These are phyloP conservation scores for Acrocalymma vagum DNA, from an alignment of 2,329 filamentous ascomycete species.

Conservation along the genomic window DNA sequence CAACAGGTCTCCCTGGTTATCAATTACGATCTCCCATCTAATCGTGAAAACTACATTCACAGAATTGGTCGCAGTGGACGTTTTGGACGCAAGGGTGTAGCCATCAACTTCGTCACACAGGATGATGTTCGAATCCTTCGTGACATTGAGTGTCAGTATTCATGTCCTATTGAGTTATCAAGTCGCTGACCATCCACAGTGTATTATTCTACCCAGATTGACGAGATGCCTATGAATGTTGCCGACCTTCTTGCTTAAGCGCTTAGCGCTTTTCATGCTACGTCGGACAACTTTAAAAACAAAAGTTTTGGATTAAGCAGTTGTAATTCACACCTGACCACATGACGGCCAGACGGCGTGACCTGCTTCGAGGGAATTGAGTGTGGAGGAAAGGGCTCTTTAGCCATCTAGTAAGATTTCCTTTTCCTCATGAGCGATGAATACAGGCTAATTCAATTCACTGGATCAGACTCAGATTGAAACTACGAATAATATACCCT, in stretches of 20 bases:
- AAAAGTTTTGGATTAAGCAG: not conserved
- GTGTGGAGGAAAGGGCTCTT: constrained; percentile 46
- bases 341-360: constrained; percentile 10
- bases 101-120: constrained; percentile 99
- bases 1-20: constrained; percentile 98
- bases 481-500: too few relatives aligned
- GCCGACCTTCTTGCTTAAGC: constrained; percentile 41
- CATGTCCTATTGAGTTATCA: not conserved
- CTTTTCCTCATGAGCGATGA: not conserved
- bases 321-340: not conserved
- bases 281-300: not conserved
- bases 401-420: constrained; percentile 38
- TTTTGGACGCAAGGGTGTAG: constrained; percentile 97
- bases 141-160: constrained; percentile 84
- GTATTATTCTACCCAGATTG: constrained; percentile 96
- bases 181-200: constrained; percentile 62
- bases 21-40: constrained; percentile 98
- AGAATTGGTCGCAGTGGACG: constrained; percentile 94
- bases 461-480: not conserved
- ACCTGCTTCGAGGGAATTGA: constrained; percentile 28
- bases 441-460: not conserved
- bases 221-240: constrained; percentile 98
- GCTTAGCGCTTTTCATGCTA: not conserved
- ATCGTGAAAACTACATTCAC: constrained; percentile 99
- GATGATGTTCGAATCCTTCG: constrained; percentile 97